A percentile compares a stretch with the other conserved stretches of the same genome.
These are phyloP conservation scores for Quercus cerris DNA, from an alignment of 306 rosid species.

Conservation along the genomic window DNA sequence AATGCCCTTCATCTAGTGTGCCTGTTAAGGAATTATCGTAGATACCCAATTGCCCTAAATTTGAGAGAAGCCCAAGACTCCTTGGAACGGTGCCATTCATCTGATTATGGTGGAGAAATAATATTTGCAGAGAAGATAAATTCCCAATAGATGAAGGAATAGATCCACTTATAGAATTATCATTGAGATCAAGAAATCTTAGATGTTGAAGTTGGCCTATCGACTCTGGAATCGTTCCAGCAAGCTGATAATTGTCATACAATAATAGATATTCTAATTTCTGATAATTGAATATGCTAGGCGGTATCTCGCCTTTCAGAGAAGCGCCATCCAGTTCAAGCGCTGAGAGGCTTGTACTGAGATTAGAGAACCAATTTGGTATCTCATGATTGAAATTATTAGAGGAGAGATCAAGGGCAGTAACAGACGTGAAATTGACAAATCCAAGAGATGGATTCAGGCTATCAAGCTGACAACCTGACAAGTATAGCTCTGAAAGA, in stretches of 20 bases:
- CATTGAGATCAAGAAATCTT: not conserved
- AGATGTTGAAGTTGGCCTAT: not conserved
- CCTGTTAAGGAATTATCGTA: not conserved
- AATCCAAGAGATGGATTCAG: not conserved
- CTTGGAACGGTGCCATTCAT: not conserved
- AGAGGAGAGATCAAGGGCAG: not conserved
- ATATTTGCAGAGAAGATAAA: not conserved
- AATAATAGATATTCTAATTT: too few relatives aligned
- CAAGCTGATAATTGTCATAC: too few relatives aligned
- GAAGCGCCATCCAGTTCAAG: not conserved
- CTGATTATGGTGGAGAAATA: not conserved
- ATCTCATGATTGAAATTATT: not conserved
- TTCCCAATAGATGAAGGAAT: not conserved
- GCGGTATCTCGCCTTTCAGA: not conserved
- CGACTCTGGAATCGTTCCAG: not conserved
- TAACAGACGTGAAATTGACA: not conserved
- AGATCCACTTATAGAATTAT: not conserved
- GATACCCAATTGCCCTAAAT: not conserved
- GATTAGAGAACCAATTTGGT: not conserved
- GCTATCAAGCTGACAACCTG: rapidly evolving
- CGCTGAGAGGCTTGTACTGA: not conserved
- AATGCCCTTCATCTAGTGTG: slow-evolving; percentile 7
- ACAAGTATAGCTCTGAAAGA: not conserved
- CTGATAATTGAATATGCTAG: too few relatives aligned
- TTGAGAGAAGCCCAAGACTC: not conserved